Conservation (phyloP, 371 early-diverging fungal genomes). For the Coemansia sp. region DNA sequence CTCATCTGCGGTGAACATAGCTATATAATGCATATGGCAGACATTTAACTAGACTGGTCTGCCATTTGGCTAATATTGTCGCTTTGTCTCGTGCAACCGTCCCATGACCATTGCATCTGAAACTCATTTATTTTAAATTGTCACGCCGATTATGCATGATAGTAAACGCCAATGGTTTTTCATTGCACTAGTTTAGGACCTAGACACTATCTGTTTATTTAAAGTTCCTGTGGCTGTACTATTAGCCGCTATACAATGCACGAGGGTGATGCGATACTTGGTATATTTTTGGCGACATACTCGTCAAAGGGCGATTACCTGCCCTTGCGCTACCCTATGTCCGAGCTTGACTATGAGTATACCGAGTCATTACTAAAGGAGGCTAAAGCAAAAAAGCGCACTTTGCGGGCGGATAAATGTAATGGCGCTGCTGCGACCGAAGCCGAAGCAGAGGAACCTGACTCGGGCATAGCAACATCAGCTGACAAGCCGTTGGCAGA, state of each 20-base stretch:
- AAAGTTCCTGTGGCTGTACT: neutral
- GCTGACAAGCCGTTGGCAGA: neutral
- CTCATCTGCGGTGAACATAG: no score
- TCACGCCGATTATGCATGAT: neutral
- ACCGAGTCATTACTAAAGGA: constrained; percentile 29
- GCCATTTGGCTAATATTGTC: neutral
- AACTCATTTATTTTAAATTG: neutral
- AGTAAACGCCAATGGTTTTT: neutral
- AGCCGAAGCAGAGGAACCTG: neutral
- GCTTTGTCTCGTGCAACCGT: neutral
- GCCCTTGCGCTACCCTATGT: constrained; percentile 45
- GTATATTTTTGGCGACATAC: constrained; percentile 49
- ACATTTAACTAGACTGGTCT: no score
- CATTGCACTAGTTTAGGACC: neutral
- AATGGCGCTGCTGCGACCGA: neutral
- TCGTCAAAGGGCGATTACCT: constrained; percentile 51
- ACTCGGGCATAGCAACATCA: neutral
- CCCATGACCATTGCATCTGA: constrained; percentile 1
- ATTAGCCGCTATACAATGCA: constrained; percentile 1
- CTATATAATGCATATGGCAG: no score
- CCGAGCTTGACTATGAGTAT: constrained; percentile 36
- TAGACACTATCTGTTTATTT: neutral
- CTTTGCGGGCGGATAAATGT: neutral
- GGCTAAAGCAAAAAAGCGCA: constrained; percentile 3
- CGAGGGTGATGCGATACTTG: constrained; percentile 40